Base-by-base conservation (phyloP, 1,284 basidiomycete species). In the Ustilago hordei region DNA sequence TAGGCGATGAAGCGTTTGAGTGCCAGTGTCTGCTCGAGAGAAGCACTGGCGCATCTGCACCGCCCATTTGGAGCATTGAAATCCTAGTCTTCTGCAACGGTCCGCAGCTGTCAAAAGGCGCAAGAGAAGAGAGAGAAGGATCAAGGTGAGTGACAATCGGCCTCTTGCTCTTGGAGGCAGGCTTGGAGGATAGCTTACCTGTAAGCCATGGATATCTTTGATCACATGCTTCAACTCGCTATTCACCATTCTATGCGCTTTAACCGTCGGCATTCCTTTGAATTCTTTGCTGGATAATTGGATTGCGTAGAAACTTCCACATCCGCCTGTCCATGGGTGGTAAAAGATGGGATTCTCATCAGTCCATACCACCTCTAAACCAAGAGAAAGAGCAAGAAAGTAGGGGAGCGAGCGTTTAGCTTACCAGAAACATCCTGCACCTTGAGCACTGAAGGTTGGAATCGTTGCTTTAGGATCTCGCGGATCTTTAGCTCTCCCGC, bases 231-330 rank as follows among this genome's bases (percentile, higher is more conserved):
- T 95, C 75, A 99, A 87, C 23, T 91, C 90, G 75, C 93, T 90
- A 36, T 94, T 97, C 60, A 99, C 95, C 52, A 98, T 88, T 74
- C 92, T 91, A 87, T 99, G 96, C 86, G 98, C 96, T 88, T 98
- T 97, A 75, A 99, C 91, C 39, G 91, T 93, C 0, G 93, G 87
- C 39, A 98, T 87, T 15, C 93, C 96, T 76, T 92, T 91, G 89
- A 99, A 99, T 2, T 90, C 90, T 19, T 91, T 87, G 66, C 93
- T 95, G 4, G 92, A 91, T 71, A 99, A 93, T 43, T 91, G 90
- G 77, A 99, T 97, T 45, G 95, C 93, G 85, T 97, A 99, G 87
- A 99, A 99, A 3, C 92, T 90, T 12, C 96, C 97, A 85, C 96
- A 99, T 35, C 96, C 96, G 63, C 95, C 83, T 84, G 38, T 13